Base-by-base conservation (phyloP, 2,329 filamentous ascomycete species). In the Diaporthe capsici region DNA sequence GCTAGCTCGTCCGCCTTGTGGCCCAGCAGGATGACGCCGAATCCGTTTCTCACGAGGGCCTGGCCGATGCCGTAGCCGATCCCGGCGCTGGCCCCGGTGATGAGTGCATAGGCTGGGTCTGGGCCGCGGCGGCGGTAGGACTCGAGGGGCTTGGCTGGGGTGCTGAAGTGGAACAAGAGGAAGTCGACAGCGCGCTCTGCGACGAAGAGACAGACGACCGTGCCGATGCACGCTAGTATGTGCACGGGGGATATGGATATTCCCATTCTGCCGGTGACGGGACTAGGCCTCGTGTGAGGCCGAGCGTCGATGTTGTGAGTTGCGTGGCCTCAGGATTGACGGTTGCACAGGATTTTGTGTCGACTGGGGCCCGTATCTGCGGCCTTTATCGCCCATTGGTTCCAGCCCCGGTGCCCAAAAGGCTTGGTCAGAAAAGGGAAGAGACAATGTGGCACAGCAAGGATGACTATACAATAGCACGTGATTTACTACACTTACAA, bases 81-180 rank as follows among this genome's bases (percentile, higher is more conserved):
- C 51, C 82, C 83, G 39, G 82, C 82, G 77, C 81, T 82, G 71
- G 79, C 80, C 39, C 82, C 84, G 58, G 83, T 83, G 77, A 85
- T 77, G 76, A 84, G 80, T 67, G 81, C 82, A 57, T 80, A 83
- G 3, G 80, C 73, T 4, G 77, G 78, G 12, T 77, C 71, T 13
- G 77, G 63, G n/a, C 76, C 76, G 42, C 65, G 63, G n/a, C 79
- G 80, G 44, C 79, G 78, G 61, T 82, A 82, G 22, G 76, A 55
- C 20, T 78, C 51, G 34, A 82, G 68, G 1, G 80, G 75, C 1
- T 70, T 72, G 10, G 78, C 76, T n/a, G 81, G 78, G 8, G 49
- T 76, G 65, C 78, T 49, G 71, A 82, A 74, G 74, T 82, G 78
- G 28, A 78, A 78, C 58, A 71, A 51, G 28, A 80, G n/a, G 65